A percentile compares a stretch with the other conserved stretches of the same genome.
Evolutionary conservation across 1,284 basidiomycete genomes (phyloP).

Genomic region (Microbotryum lychnidis-dioicae): DNA sequence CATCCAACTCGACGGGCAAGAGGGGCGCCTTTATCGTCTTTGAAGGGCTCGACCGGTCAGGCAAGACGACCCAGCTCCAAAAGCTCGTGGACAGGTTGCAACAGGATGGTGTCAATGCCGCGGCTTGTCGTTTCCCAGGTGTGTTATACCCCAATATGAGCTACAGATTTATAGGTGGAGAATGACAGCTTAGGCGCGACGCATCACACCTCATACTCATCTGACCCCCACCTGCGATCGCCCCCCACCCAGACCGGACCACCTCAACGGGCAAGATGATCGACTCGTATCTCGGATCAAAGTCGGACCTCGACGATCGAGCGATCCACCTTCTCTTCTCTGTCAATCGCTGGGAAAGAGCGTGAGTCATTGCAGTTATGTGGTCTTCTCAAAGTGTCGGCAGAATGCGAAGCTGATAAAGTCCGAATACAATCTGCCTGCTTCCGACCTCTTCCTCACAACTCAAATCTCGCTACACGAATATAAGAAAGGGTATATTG

Average conservation of each 20-base stretch:
- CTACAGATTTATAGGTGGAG: neutral
- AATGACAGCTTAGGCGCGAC: neutral
- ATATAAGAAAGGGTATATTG: constrained; percentile 56
- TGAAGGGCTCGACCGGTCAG: constrained; percentile 87
- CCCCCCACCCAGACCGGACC: constrained; percentile 61
- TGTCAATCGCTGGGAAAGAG: constrained; percentile 93
- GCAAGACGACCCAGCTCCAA: constrained; percentile 77
- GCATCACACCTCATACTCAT: neutral
- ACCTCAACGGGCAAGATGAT: constrained; percentile 90
- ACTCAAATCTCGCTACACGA: neutral
- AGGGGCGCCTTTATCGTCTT: constrained; percentile 79
- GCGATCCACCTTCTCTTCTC: constrained; percentile 92
- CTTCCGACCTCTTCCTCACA: no score
- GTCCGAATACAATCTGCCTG: no score
- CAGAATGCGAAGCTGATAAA: no score
- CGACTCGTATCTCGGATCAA: constrained; percentile 73
- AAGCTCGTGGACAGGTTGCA: constrained; percentile 52
- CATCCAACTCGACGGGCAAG: neutral
- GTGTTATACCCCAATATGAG: constrained; percentile 27
- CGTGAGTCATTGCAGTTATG: constrained; percentile 49
- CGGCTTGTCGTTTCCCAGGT: constrained; percentile 75
- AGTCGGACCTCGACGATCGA: constrained; percentile 79
- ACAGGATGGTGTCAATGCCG: constrained; percentile 43
- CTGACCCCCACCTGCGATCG: neutral
- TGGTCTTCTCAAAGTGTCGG: no score